A percentile compares a stretch with the other conserved stretches of the same genome.
phyloP scores from a whole-genome alignment of 2,329 filamentous ascomycete species.

The Teratosphaeriaceae sp. region DNA sequence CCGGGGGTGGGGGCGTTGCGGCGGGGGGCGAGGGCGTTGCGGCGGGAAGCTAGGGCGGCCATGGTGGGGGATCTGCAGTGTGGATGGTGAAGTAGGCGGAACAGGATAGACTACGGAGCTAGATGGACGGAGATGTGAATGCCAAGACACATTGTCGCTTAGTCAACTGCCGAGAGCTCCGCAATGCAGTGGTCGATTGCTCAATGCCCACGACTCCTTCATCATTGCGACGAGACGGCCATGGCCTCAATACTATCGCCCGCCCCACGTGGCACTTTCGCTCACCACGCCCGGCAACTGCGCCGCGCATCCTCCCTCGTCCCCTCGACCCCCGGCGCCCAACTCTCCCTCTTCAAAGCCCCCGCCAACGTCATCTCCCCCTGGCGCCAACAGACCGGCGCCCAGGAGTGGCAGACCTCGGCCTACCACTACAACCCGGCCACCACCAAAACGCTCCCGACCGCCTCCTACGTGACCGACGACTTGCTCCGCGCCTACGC shows the following conservation, averaged over 20 bases:
- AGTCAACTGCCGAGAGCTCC: neutral
- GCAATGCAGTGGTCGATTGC: neutral
- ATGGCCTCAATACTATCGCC: slow-evolving; percentile 8
- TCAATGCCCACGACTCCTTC: neutral
- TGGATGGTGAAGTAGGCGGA: no score
- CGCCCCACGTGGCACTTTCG: slow-evolving; percentile 8
- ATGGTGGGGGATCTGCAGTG: neutral
- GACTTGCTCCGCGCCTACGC: slow-evolving; percentile 15
- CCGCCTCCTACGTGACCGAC: slow-evolving; percentile 12
- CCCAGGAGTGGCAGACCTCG: slow-evolving; percentile 20
- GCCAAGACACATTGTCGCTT: neutral
- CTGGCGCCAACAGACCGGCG: slow-evolving; percentile 13
- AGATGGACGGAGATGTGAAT: neutral
- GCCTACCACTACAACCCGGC: slow-evolving; percentile 21
- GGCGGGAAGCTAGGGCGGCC: neutral
- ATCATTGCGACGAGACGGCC: neutral
- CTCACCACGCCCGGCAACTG: slow-evolving; percentile 6
- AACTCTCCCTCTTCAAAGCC: slow-evolving; percentile 11
- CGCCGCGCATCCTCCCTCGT: slow-evolving; percentile 6
- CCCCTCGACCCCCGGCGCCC: slow-evolving; percentile 7
- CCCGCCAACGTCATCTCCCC: slow-evolving; percentile 5
- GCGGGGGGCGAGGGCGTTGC: neutral
- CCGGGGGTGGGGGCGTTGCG: neutral
- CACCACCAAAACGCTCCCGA: slow-evolving; percentile 14
- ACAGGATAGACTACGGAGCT: no score